Evolutionary conservation across 140 eudicot species (phyloP), one percentile per base, ranked within the genome.

Genomic region (Oenanthe javanica): DNA sequence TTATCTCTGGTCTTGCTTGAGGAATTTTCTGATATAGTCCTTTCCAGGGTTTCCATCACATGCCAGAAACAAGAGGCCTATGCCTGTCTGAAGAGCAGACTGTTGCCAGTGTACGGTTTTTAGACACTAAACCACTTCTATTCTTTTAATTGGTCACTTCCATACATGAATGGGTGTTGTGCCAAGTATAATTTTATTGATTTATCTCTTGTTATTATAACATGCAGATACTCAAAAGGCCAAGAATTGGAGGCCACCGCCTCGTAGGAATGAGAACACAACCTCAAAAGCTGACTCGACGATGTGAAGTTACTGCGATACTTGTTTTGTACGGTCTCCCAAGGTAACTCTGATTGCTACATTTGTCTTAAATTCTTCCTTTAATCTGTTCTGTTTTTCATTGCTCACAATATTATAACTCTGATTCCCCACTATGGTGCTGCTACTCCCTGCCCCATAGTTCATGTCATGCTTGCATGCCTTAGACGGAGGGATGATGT

Each of bases 41-140:
- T 71, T 83, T 86, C 16, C 84, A 92, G 99, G 99, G 97, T 13
- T 89, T 86, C 81, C 99, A 95, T 89, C 97, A 95, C 85, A 88
- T 90, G 99, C 99, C 99, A 4, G 99, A 95, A 84, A 92, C 99
- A 69, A 89, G 99, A 71, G 99, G 99, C 16, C 87, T 95, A 52
- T 95, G 99, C 85, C 93, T 95, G 77, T 95, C 97, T 2, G 99
- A 95, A 84, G 98, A 95, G 87, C 99, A 90, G 87, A 95, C 96
- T 49, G 97, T 95, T 76, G 79, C 96, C 19, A 90, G 97, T 83
- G 99, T 95, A 92, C 80, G 94, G 70, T 66, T 77, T 63, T 80
- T 51, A 12, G 76, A 40, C 52, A 61, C 14, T 25, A 2, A 51
- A 19, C 57, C 47, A 59, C 73, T 77, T 79, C 5, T 69, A 42